Evolutionary conservation across 306 rosid species (phyloP).

Genomic region (Macrotyloma uniflorum): DNA sequence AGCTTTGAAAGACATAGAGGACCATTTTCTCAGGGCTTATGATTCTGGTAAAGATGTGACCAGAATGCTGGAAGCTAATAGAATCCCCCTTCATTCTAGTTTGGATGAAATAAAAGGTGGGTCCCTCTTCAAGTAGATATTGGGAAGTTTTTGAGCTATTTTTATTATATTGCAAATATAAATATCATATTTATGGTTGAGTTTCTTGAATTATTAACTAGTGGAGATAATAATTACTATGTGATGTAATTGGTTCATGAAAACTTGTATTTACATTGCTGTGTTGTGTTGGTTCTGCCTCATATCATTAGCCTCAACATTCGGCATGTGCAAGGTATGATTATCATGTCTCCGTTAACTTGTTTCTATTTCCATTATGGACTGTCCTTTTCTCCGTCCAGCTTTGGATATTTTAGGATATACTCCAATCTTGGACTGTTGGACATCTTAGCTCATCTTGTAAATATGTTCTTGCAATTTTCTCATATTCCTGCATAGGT

Average conservation of each 20-base stretch:
- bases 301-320: conserved; percentile 13
- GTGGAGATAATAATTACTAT: neutral
- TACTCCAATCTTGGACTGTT: conserved; percentile 18
- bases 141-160: neutral
- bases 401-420: conserved; percentile 1
- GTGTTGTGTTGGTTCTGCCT: conserved; percentile 11
- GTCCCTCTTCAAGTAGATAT: conserved; percentile 38
- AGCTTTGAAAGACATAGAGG: conserved; percentile 82
- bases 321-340: conserved; percentile 27
- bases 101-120: conserved; percentile 92
- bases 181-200: neutral
- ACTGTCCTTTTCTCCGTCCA: neutral
- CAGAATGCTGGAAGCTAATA: conserved; percentile 93
- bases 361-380: conserved; percentile 21
- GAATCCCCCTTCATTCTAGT: conserved; percentile 74
- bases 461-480: conserved; percentile 9
- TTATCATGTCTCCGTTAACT: neutral
- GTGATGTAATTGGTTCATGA: conserved; percentile 30
- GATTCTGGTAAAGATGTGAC: conserved; percentile 82
- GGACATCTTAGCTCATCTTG: conserved; percentile 18
- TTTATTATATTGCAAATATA: conserved; percentile 5
- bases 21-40: conserved; percentile 72
- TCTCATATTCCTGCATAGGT: neutral
- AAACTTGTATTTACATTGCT: conserved; percentile 18
- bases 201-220: conserved; percentile 15